phyloP scores from a whole-genome alignment of 768 basidiomycete genomes.

The Suillus luteus region DNA sequence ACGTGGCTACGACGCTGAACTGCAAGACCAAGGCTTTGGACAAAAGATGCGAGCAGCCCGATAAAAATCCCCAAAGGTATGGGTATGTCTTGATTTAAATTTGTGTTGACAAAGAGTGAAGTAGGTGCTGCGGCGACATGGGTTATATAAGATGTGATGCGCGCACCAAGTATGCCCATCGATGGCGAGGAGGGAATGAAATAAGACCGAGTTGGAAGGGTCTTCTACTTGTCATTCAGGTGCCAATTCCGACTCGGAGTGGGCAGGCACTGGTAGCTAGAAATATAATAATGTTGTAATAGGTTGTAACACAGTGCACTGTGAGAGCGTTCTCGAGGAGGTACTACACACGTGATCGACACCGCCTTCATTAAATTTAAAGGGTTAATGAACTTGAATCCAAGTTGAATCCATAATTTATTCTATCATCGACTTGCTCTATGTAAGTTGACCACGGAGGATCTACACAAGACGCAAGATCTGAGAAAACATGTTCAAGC shows the following conservation, averaged over 20 bases:
- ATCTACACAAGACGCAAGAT: background rate
- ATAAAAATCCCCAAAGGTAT: constrained; percentile 48
- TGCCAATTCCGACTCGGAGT: background rate
- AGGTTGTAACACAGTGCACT: background rate
- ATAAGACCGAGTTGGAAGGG: background rate
- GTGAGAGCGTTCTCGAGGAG: too few relatives aligned
- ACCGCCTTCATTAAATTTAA: background rate
- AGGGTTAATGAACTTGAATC: background rate
- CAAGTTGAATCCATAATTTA: too few relatives aligned
- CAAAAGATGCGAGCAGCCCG: constrained; percentile 80
- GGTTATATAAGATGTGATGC: constrained; percentile 6
- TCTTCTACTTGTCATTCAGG: constrained; percentile 13
- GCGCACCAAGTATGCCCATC: constrained; percentile 6
- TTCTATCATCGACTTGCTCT: background rate
- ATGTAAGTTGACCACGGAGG: background rate
- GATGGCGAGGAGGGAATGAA: background rate
- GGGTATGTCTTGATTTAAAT: constrained; percentile 32
- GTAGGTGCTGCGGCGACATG: background rate
- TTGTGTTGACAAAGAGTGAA: constrained; percentile 7
- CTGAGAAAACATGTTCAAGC: constrained; percentile 64
- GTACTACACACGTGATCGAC: background rate
- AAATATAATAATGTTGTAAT: constrained; percentile 4
- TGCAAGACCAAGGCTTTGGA: constrained; percentile 90
- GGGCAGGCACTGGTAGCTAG: background rate
- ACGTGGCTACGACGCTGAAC: constrained; percentile 95